Base-by-base conservation (phyloP, 352 stramenopile species). In the Phytophthora brassicae region DNA sequence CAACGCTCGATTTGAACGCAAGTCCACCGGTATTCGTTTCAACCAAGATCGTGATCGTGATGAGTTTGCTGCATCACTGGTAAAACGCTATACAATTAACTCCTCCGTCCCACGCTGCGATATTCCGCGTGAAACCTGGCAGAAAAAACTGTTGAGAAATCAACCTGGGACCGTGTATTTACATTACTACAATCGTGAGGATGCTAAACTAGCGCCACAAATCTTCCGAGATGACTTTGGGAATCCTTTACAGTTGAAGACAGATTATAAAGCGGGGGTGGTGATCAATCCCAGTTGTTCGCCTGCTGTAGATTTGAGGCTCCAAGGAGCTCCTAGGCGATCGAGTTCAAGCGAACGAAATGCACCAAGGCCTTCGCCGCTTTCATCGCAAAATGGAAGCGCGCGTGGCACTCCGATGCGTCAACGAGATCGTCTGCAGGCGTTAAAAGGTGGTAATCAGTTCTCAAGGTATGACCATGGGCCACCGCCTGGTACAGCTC, bases 121-220 rank as follows among this genome's bases (percentile, higher is more conserved):
- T 22, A 84, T 86, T 26, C 66, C 66, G 38, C 75, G 67, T 17
- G 75, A 82, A n/a, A 78, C 76, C 17, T 86, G 77, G n/a, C n/a
- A n/a, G 77, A 68, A 79, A 49, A 65, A 78, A 45, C 45, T 78
- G 17, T 62, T 64, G 53, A 66, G 67, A 24, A 53, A 72, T 39
- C 48, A 63, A 26, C 38, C 56, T 20, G 49, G 58, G 3, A 20
- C 56, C 9, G 70, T 81, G 11, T 84, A 75, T 14, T 44, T 86
- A 16, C 75, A 86, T 23, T 86, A 81, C 28, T 53, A 59, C 35
- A 82, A 86, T 38, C 58, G 66, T 7, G 77, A 84, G 38, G 77
- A 81, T 23, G 65, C 72, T 0, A 62, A 70, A 28, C 55, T 68
- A 43, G 77, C 77, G 16, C 64, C 67, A 11, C 36, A 68, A 36